These are phyloP conservation scores for Pluteus cervinus DNA, from an alignment of 768 basidiomycete species.

Conservation along the genomic window DNA sequence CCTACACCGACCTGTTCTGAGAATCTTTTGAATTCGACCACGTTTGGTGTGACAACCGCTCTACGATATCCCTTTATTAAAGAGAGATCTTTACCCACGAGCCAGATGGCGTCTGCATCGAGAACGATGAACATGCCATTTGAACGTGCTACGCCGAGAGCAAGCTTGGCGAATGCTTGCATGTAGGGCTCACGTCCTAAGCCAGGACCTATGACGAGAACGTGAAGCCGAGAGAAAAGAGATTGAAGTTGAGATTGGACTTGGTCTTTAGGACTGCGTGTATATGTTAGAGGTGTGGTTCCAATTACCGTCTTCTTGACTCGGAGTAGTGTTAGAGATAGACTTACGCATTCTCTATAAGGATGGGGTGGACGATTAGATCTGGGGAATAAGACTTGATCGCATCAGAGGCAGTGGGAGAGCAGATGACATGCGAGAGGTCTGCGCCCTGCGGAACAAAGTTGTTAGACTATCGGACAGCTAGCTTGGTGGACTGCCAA, in stretches of 20 bases:
- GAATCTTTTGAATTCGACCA: slow-evolving; percentile 86
- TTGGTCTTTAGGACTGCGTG: slow-evolving; percentile 37
- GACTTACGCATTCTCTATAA: slow-evolving; percentile 60
- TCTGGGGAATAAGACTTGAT: slow-evolving; percentile 98
- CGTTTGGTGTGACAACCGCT: slow-evolving; percentile 89
- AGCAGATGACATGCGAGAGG: slow-evolving; percentile 95
- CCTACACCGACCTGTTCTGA: slow-evolving; percentile 68
- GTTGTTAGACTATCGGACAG: slow-evolving; percentile 1
- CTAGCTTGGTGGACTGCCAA: not conserved
- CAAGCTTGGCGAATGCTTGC: slow-evolving; percentile 74
- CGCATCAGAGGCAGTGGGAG: slow-evolving; percentile 83
- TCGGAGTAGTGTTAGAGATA: not conserved
- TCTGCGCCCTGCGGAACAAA: slow-evolving; percentile 68
- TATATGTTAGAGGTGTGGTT: not conserved
- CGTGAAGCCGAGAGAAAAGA: slow-evolving; percentile 83
- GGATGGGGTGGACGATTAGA: slow-evolving; percentile 93
- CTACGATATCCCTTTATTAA: slow-evolving; percentile 81
- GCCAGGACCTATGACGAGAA: slow-evolving; percentile 90
- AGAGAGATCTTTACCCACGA: slow-evolving; percentile 69
- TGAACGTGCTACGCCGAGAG: slow-evolving; percentile 65
- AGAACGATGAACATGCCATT: slow-evolving; percentile 86
- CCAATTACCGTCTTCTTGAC: too few relatives aligned
- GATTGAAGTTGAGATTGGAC: slow-evolving; percentile 52
- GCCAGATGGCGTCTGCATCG: slow-evolving; percentile 89
- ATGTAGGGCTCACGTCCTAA: slow-evolving; percentile 89